A percentile compares a stretch with the other conserved stretches of the same genome.
Conservation (phyloP, 164 flowering plant genomes). For the Nymphaea colorata region DNA sequence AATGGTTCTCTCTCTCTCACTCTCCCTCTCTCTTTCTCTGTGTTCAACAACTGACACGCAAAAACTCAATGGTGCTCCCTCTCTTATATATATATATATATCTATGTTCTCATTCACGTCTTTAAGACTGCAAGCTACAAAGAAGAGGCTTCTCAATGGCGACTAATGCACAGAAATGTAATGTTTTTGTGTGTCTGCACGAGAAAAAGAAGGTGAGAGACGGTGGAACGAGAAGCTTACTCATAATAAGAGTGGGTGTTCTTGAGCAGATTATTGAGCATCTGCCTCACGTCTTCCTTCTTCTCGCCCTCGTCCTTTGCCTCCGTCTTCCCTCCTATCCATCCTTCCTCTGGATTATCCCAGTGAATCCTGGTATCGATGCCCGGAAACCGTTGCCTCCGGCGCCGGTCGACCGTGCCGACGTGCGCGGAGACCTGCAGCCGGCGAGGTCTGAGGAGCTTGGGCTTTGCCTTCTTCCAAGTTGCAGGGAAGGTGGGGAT, state of each 20-base stretch:
- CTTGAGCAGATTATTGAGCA: constrained; percentile 54
- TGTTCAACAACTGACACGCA: too few relatives aligned
- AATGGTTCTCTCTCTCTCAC: too few relatives aligned
- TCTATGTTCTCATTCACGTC: too few relatives aligned
- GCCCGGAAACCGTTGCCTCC: constrained; percentile 37
- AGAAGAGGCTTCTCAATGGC: too few relatives aligned
- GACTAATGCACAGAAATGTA: too few relatives aligned
- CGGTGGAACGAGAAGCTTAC: constrained; percentile 24
- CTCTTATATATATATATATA: too few relatives aligned
- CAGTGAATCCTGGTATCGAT: constrained; percentile 85
- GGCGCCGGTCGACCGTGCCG: neutral
- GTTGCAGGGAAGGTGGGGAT: neutral
- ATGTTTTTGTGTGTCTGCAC: too few relatives aligned
- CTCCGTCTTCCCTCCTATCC: constrained; percentile 47
- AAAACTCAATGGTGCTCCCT: too few relatives aligned
- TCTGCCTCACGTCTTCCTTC: constrained; percentile 29
- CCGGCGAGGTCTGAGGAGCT: neutral
- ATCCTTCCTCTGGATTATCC: constrained; percentile 79
- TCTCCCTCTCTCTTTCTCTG: too few relatives aligned
- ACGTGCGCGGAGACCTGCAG: neutral
- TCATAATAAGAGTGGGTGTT: constrained; percentile 75
- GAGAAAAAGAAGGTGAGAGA: too few relatives aligned
- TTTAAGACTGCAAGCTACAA: too few relatives aligned
- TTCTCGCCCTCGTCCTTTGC: constrained; percentile 8
- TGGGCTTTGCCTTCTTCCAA: neutral